Evolutionary conservation across 805 yeast genomes (phyloP).

Genomic region (Zygoascus biomembranicola): DNA sequence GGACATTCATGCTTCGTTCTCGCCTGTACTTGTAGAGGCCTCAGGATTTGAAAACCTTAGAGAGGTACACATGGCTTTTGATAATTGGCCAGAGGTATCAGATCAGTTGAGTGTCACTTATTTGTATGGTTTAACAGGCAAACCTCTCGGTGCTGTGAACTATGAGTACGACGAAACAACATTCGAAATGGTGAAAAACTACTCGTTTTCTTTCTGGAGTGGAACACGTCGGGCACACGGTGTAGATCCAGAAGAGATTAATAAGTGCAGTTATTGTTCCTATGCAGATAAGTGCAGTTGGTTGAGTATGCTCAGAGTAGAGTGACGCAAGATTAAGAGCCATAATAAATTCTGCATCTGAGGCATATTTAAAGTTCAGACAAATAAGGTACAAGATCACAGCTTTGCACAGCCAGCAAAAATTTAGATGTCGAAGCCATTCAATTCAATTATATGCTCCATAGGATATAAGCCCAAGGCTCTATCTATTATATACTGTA

Average conservation of each 20-base stretch:
- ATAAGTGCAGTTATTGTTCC: conserved; percentile 16
- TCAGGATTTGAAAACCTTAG: not conserved
- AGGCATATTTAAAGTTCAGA: too few relatives aligned
- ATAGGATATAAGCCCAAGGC: not conserved
- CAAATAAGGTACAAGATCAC: too few relatives aligned
- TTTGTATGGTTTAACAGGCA: conserved; percentile 6
- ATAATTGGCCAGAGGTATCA: conserved; percentile 3
- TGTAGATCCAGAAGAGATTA: conserved; percentile 11
- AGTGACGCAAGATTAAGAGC: too few relatives aligned
- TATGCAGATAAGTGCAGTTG: conserved; percentile 13
- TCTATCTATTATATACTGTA: not conserved
- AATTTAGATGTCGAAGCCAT: too few relatives aligned
- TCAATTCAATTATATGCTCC: not conserved
- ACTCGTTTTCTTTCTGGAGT: conserved; percentile 18
- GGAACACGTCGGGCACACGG: conserved; percentile 19
- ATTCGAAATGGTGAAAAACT: conserved; percentile 10
- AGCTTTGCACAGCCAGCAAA: too few relatives aligned
- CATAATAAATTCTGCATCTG: too few relatives aligned
- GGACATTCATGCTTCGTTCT: conserved; percentile 3
- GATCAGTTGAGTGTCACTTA: conserved; percentile 12
- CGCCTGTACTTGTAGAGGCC: not conserved
- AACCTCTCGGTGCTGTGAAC: conserved; percentile 8
- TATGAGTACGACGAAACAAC: conserved; percentile 12
- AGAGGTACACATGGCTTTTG: not conserved
- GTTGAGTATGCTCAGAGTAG: not conserved